phyloP scores from a whole-genome alignment of 306 rosid species.

The Sindora glabra region DNA sequence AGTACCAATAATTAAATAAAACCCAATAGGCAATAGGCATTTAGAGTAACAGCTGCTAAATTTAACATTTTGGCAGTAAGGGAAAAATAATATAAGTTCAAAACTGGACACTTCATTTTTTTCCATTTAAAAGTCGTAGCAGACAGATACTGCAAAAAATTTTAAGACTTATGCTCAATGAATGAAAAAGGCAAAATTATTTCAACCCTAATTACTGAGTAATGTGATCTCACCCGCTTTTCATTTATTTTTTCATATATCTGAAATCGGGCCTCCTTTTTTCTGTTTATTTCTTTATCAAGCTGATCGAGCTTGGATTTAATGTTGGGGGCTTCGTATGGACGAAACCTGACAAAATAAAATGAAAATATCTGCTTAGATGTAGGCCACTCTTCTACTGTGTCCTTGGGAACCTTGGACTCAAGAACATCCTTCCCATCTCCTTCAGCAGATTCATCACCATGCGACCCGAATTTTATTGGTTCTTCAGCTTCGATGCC shows the following conservation, averaged over 20 bases:
- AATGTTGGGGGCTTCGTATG: conserved; percentile 67
- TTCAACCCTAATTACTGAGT: neutral
- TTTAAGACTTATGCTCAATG: too few species aligned
- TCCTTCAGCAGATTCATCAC: conserved; percentile 59
- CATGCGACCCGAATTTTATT: conserved; percentile 82
- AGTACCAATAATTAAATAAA: too few species aligned
- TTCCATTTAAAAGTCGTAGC: too few species aligned
- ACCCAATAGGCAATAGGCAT: too few species aligned
- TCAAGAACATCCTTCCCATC: conserved; percentile 38
- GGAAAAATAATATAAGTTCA: too few species aligned
- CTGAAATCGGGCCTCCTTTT: conserved; percentile 62
- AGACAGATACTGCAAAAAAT: too few species aligned
- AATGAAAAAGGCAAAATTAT: too few species aligned
- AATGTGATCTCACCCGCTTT: conserved; percentile 66
- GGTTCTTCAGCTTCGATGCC: conserved; percentile 37
- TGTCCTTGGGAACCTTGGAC: conserved; percentile 48
- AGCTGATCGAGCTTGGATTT: conserved; percentile 61
- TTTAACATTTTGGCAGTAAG: too few species aligned
- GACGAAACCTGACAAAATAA: conserved; percentile 57
- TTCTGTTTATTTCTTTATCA: conserved; percentile 56
- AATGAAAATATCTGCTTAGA: conserved; percentile 74
- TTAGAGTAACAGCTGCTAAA: too few species aligned
- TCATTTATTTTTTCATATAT: conserved; percentile 67
- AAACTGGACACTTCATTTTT: too few species aligned
- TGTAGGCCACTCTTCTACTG: conserved; percentile 93